phyloP scores from a whole-genome alignment of 2,329 filamentous ascomycete genomes.

The Dothideomycetes sp. region DNA sequence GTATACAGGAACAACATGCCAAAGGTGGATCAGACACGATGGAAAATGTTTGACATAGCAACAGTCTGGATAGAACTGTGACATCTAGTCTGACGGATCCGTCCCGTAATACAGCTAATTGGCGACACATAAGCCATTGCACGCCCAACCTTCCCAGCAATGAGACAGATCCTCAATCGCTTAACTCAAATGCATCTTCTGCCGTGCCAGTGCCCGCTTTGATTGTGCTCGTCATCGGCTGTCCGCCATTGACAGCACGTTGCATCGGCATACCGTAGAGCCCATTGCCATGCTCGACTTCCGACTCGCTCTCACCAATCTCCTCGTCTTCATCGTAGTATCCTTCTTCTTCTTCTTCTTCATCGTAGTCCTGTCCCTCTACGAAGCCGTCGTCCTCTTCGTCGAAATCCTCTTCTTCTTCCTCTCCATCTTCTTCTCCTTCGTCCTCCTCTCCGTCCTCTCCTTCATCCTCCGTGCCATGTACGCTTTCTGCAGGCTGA shows the following conservation, averaged over 20 bases:
- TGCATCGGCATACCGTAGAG: neutral
- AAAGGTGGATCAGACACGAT: too few relatives aligned
- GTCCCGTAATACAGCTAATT: too few relatives aligned
- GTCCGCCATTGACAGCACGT: too few relatives aligned
- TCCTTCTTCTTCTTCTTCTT: slow-evolving; percentile 1
- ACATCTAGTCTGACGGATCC: too few relatives aligned
- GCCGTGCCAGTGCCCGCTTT: slow-evolving; percentile 12
- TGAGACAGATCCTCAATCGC: slow-evolving; percentile 11
- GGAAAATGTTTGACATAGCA: too few relatives aligned
- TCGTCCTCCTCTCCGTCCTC: slow-evolving; percentile 6
- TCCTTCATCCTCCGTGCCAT: slow-evolving; percentile 2
- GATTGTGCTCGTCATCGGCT: slow-evolving; percentile 8
- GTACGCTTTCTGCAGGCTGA: slow-evolving; percentile 1
- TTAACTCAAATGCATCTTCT: slow-evolving; percentile 12
- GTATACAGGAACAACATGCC: too few relatives aligned
- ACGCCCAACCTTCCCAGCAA: too few relatives aligned
- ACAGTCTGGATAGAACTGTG: too few relatives aligned
- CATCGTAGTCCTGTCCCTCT: slow-evolving; percentile 3
- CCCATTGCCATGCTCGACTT: slow-evolving; percentile 3
- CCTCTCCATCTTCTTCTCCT: slow-evolving; percentile 1
- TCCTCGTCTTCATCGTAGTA: slow-evolving; percentile 1
- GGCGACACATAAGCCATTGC: too few relatives aligned
- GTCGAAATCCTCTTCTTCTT: slow-evolving; percentile 4
- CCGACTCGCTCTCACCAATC: neutral
- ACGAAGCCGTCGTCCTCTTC: too few relatives aligned